These are phyloP conservation scores for Polytrichum formosum DNA, from an alignment of 225 moss, liverwort and hornwort species.

Conservation along the genomic window DNA sequence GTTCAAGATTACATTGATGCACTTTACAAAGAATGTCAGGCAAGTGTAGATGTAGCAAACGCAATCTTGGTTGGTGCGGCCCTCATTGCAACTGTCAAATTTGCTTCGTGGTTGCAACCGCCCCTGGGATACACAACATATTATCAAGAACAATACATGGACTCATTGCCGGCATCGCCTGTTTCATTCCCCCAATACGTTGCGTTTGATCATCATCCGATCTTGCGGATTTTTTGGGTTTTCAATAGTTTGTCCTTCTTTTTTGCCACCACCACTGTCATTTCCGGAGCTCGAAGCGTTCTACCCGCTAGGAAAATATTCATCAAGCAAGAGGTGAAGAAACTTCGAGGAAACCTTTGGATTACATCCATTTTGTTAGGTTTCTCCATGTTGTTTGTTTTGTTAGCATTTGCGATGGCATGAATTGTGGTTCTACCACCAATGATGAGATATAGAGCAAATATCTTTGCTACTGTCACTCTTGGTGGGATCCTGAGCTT, in stretches of 20 bases:
- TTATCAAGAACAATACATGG: background rate
- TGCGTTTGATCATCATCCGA: background rate
- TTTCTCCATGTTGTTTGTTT: too few species aligned
- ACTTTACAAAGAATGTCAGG: too few species aligned
- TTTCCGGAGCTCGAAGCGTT: background rate
- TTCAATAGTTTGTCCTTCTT: background rate
- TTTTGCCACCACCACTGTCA: background rate
- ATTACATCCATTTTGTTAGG: background rate
- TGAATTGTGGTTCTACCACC: background rate
- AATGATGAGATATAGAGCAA: too few species aligned
- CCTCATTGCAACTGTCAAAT: too few species aligned
- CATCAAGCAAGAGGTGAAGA: background rate
- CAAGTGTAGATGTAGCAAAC: too few species aligned
- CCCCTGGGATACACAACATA: background rate
- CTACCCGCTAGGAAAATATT: background rate
- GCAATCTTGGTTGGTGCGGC: too few species aligned
- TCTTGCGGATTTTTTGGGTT: background rate
- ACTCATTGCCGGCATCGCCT: background rate
- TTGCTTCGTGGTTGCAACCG: too few species aligned
- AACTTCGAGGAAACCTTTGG: background rate
- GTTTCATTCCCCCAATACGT: background rate
- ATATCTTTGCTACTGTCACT: too few species aligned
- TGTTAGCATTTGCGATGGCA: too few species aligned
- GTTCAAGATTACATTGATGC: too few species aligned
- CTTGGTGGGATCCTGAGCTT: too few species aligned